Conservation (phyloP, 2,329 filamentous ascomycete genomes). For the Basipetospora chlamydospora region DNA sequence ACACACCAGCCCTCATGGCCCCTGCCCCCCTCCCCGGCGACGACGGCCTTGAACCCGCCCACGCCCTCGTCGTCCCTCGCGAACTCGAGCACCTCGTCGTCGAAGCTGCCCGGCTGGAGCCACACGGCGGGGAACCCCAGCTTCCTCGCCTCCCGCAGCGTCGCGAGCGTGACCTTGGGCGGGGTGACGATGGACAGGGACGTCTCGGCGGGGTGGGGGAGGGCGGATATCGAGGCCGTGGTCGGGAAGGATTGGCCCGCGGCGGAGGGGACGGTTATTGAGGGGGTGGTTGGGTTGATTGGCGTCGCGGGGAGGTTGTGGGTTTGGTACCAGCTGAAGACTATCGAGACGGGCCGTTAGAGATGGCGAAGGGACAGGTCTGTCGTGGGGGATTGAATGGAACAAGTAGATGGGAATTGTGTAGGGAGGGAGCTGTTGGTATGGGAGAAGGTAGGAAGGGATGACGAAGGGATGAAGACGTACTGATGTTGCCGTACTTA, state of each 20-base stretch:
- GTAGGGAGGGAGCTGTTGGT: background rate
- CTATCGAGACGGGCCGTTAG: too few species aligned
- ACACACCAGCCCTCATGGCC: conserved; percentile 76
- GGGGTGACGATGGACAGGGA: conserved; percentile 80
- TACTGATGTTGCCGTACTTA: conserved; percentile 85
- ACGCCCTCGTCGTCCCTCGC: conserved; percentile 46
- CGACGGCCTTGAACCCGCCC: conserved; percentile 53
- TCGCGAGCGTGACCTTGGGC: conserved; percentile 56
- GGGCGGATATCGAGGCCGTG: conserved; percentile 46
- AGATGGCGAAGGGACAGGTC: too few species aligned
- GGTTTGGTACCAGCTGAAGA: conserved; percentile 77
- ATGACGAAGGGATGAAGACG: conserved; percentile 10
- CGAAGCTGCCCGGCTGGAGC: conserved; percentile 83
- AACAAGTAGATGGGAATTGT: background rate
- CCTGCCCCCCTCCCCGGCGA: conserved; percentile 46
- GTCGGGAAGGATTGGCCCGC: conserved; percentile 42
- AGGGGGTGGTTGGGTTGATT: conserved; percentile 59
- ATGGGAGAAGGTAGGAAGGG: background rate
- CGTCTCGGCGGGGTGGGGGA: conserved; percentile 54
- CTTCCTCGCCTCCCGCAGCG: conserved; percentile 64
- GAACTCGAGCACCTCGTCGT: conserved; percentile 58
- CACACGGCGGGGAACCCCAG: conserved; percentile 64
- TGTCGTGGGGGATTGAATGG: too few species aligned
- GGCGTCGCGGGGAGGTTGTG: conserved; percentile 67
- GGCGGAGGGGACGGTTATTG: conserved; percentile 41